Evolutionary conservation across 2,329 filamentous ascomycete genomes (phyloP), one percentile per base, ranked within the genome.

Genomic region (Didymella segeticola): DNA sequence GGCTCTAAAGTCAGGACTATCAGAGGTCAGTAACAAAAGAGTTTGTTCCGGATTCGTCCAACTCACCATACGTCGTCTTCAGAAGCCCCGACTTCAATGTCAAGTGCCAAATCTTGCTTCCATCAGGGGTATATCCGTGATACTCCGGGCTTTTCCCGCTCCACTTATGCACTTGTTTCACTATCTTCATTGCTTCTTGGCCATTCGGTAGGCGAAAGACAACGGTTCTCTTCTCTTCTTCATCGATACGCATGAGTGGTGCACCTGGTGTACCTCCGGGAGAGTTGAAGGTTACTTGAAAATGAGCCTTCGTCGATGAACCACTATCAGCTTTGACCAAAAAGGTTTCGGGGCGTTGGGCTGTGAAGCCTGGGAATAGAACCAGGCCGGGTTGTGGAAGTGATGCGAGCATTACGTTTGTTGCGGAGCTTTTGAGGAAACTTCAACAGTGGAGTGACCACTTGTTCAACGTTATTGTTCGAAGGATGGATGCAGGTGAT

Each of bases 21-120:
- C 23, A 46, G 3, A 9, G 6, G 23, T 46, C 20, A 34, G 22
- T 7, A 19, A 26, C 23, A 12, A 33, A 14, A n/a, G 12, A 9
- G 8, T 5, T 10, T 23, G 17, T 5, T n/a, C 14, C 5, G 30
- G n/a, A 26, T 17, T 25, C 7, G 10, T 10, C n/a, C 23, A 3
- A 49, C 63, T 20, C 47, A 63, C 65, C 20, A 31, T 62, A 69
- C 17, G 59, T 49, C 2, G 57, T 63, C 6, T 45, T 27, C 6
- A 17, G 52, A 22, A 56, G 50, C 2, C 45, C 33, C 2, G 27
- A 27, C 20, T 63, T 56, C 8, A 25, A 67, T 33, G 12, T 56
- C 7, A 67, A 31, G 17, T 54, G 12, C 55, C 59, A 66, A 11
- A 53, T 27, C 47, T 59, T 53, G 2, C 39, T 53, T 15, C 56